Evolutionary conservation across 768 basidiomycete species (phyloP), one percentile per base, ranked within the genome.

Genomic region (Agaricus subrufescens): DNA sequence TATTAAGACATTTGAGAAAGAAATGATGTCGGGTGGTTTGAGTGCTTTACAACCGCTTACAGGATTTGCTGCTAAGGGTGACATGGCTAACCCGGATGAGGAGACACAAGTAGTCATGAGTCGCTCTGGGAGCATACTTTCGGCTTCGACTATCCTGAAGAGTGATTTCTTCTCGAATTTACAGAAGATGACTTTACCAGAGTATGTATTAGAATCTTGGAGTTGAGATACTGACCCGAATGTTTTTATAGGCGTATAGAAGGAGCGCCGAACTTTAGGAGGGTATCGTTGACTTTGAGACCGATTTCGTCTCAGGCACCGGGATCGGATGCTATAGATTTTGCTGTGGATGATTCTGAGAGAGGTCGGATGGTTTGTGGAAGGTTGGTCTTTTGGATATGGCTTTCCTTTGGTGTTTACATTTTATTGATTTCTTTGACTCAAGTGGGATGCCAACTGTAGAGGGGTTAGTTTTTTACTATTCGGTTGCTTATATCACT

Each of bases 131-230:
- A 82, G 79, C 58, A 90, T 98, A 56, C 73, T 98, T 0, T 96
- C 92, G 11, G 90, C 93, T 1, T 91, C 86, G 4, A 93, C 94
- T 1, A 97, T 98, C 62, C 75, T 98, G 65, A 99, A 99, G 75
- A 92, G 89, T 64, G 93, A 95, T 66, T 93, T 94, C 77, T 95
- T 95, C 78, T 85, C 85, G 5, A 91, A 91, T 65, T 67, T 98
- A 31, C 97, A 98, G 72, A 98, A 98, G 75, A 93, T 97, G 86
- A 91, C 91, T 3, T 75, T 99, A 2, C 91, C 94, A 0, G 97
- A 98, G 89, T 95, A 58, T 39, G 65, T 15, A 4, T 1, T 50
- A 43, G 37, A 31, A 19, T n/a, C 2, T 47, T 46, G 40, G 5
- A 15, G 37, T 3, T 34, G 14, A 29, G 4, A 44, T 46, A 2